Percentiles rank a stretch among this genome's conserved stretches.
Evolutionary conservation across 805 yeast genomes (phyloP).

Genomic region (Candida chilensis): DNA sequence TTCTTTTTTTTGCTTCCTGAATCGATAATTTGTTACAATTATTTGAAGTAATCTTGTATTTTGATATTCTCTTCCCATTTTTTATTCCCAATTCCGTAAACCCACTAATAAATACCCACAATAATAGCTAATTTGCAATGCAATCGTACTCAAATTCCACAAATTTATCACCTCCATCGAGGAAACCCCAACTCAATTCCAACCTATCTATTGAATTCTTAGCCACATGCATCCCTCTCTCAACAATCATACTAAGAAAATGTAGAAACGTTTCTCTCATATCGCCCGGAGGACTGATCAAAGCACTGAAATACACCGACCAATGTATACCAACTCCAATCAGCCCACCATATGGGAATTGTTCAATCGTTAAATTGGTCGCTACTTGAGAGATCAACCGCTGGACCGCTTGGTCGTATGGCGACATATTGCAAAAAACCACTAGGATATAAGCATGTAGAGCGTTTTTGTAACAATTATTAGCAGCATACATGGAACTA

Average conservation of each 20-base stretch:
- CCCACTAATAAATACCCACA: neutral
- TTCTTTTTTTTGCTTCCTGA: too few species aligned
- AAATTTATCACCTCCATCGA: conserved; percentile 2
- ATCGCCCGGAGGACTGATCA: conserved; percentile 3
- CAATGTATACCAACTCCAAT: conserved; percentile 6
- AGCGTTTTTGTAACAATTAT: conserved; percentile 3
- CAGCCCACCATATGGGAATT: conserved; percentile 3
- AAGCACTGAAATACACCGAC: conserved; percentile 3
- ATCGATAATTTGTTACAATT: too few species aligned
- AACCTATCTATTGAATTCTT: conserved; percentile 4
- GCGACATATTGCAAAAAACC: conserved; percentile 1
- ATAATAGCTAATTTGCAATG: conserved; percentile 2
- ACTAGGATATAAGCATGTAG: conserved; percentile 3
- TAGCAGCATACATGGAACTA: too few species aligned
- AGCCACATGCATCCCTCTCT: conserved; percentile 3
- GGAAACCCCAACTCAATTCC: conserved; percentile 3
- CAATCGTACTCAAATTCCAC: conserved; percentile 3
- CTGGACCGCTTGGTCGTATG: conserved; percentile 2
- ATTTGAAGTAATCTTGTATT: too few species aligned
- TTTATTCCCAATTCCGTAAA: too few species aligned
- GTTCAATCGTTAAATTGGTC: conserved; percentile 1
- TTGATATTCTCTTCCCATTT: too few species aligned
- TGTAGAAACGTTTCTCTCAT: conserved; percentile 2
- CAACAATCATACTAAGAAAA: conserved; percentile 2
- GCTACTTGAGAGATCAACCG: conserved; percentile 2